Evolutionary conservation across 2,329 filamentous ascomycete species (phyloP).

Genomic region (Madurella mycetomatis): DNA sequence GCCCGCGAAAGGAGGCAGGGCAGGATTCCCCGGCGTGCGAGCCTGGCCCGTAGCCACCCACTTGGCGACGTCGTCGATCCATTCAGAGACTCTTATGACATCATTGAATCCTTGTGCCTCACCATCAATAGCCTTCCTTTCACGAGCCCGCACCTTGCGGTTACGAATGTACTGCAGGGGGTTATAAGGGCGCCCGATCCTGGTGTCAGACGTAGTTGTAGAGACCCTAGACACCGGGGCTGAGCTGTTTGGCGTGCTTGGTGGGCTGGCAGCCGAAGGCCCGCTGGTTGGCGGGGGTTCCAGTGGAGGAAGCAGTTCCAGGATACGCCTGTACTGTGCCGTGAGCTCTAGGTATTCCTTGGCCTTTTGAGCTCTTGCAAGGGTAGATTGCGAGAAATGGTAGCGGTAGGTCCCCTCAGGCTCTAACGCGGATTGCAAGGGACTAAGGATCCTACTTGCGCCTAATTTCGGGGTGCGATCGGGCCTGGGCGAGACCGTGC

Average conservation of each 20-base stretch:
- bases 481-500: conserved; percentile 57
- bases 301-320: conserved; percentile 75
- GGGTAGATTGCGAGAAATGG: conserved; percentile 72
- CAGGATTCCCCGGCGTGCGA: conserved; percentile 30
- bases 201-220: conserved; percentile 31
- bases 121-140: conserved; percentile 69
- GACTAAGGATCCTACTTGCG: conserved; percentile 39
- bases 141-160: conserved; percentile 74
- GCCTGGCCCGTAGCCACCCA: conserved; percentile 38
- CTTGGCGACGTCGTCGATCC: conserved; percentile 67
- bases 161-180: conserved; percentile 91
- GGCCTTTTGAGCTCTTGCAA: conserved; percentile 78
- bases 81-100: conserved; percentile 63
- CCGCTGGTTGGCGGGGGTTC: conserved; percentile 40
- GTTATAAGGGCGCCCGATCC: conserved; percentile 72
- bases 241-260: conserved; percentile 36
- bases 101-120: conserved; percentile 75
- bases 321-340: conserved; percentile 73
- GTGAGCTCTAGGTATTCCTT: conserved; percentile 82
- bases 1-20: conserved; percentile 43
- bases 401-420: conserved; percentile 51
- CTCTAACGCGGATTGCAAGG: conserved; percentile 48
- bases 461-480: conserved; percentile 41
- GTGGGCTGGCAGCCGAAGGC: conserved; percentile 39
- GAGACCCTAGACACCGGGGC: conserved; percentile 26